phyloP scores from a whole-genome alignment of 768 basidiomycete species.

The Naganishia randhawae region DNA sequence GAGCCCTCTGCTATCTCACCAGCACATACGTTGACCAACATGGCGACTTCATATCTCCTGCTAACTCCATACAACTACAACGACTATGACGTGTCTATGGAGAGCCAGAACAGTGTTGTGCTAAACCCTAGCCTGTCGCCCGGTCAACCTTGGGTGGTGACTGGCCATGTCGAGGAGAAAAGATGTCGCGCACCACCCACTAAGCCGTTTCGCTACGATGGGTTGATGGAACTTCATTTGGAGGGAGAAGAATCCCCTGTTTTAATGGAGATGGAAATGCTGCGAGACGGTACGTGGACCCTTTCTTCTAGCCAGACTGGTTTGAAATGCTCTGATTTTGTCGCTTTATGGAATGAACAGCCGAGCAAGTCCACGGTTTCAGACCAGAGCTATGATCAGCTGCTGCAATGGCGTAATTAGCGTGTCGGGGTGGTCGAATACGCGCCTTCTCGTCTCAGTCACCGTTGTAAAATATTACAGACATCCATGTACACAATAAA shows the following conservation, averaged over 20 bases:
- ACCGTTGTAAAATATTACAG: too few species aligned
- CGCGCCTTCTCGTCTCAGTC: too few species aligned
- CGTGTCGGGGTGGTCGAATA: too few species aligned
- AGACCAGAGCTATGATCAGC: background rate
- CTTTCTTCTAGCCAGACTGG: background rate
- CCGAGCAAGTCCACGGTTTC: conserved; percentile 9
- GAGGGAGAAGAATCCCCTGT: conserved; percentile 15
- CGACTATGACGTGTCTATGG: conserved; percentile 63
- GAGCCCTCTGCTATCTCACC: background rate
- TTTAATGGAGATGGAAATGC: background rate
- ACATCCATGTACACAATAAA: too few species aligned
- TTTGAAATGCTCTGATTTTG: background rate
- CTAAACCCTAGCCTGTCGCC: conserved; percentile 20
- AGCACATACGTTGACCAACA: conserved; percentile 35
- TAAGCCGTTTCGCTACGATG: conserved; percentile 8
- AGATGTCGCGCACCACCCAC: background rate
- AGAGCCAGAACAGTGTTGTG: conserved; percentile 39
- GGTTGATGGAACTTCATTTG: background rate
- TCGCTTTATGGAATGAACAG: background rate
- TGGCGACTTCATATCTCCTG: conserved; percentile 53
- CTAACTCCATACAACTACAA: conserved; percentile 65
- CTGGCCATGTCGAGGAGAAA: conserved; percentile 3
- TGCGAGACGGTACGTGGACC: background rate
- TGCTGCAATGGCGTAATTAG: background rate
- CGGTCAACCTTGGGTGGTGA: conserved; percentile 16